Evolutionary conservation across 2,329 filamentous ascomycete genomes (phyloP), one percentile per base, ranked within the genome.

Genomic region (Hortaea sp.): DNA sequence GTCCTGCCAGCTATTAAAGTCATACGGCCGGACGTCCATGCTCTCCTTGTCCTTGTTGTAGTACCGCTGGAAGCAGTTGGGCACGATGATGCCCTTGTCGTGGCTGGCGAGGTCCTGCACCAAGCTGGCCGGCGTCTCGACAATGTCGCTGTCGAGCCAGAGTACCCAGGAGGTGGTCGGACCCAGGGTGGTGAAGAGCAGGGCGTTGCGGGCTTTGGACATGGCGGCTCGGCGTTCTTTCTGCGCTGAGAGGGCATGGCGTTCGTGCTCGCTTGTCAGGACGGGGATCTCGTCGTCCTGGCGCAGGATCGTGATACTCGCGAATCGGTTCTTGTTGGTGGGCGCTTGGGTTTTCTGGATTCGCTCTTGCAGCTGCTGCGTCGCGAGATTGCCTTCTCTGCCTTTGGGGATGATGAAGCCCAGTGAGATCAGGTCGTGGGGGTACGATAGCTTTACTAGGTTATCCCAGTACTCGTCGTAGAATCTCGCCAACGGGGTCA

Each of bases 1-100:
- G 63, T 98, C 92, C 60, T 90, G 81, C 92, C 92, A 98, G 64
- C 85, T 94, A 71, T 98, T 98, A 75, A 83, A 97, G 69, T 98
- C 92, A 65, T 98, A 98, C 0, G 89, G 81, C 4, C 92, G 80
- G 61, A 90, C 80, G 39, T 82, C 79, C 71, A 79, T 78, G 53
- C 79, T 74, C 59, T 84, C 82, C 43, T 77, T 82, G 52, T 95
- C 83, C 41, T 77, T 77, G 69, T 75, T 68, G 57, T 69, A 71
- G 57, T 79, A 97, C 52, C 84, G 76, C 69, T 98, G 92, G 74
- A 85, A 95, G 73, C 90, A 97, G 65, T 98, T 98, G 43, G 92
- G 88, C 1, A 89, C 88, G 46, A 97, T 85, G 52, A 98, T 79
- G n/a, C 88, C 78, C 68, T 92, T 88, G 68, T 97, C 79, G 66